Percentiles rank a stretch among this genome's conserved stretches.
phyloP scores from a whole-genome alignment of 371 early-diverging fungal genomes.

The Rhizopus sp. region DNA sequence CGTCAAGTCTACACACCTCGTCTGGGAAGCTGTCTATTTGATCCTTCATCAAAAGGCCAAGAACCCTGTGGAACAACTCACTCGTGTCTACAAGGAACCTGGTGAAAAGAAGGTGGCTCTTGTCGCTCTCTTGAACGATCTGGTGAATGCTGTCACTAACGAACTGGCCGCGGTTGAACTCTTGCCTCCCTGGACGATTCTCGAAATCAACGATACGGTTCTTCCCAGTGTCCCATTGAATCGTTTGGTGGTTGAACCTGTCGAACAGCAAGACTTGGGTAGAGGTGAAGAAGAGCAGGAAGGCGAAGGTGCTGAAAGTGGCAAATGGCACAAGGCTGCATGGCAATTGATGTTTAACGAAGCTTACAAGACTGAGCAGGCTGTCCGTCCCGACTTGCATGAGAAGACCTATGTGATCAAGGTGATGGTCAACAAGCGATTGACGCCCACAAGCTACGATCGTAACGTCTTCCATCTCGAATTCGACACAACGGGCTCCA shows the following conservation, averaged over 20 bases:
- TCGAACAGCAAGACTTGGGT: conserved; percentile 42
- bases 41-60: conserved; percentile 25
- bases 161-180: conserved; percentile 42
- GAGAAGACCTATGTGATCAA: conserved; percentile 66
- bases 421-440: conserved; percentile 75
- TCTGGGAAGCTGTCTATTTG: conserved; percentile 68
- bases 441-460: conserved; percentile 86
- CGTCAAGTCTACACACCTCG: conserved; percentile 43
- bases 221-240: conserved; percentile 39
- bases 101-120: conserved; percentile 29
- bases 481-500: conserved; percentile 80
- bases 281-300: conserved; percentile 49
- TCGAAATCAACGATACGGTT: conserved; percentile 40
- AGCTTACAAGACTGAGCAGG: conserved; percentile 60
- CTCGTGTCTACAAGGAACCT: conserved; percentile 33
- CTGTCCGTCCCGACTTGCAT: conserved; percentile 67
- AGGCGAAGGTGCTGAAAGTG: conserved; percentile 43
- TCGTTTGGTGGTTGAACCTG: conserved; percentile 36
- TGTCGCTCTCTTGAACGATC: conserved; percentile 18
- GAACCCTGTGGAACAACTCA: conserved; percentile 22
- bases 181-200: conserved; percentile 56
- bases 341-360: conserved; percentile 81
- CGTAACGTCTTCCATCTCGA: conserved; percentile 96
- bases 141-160: conserved; percentile 32
- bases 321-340: conserved; percentile 65